Percentiles rank a stretch among this genome's conserved stretches.
Evolutionary conservation across 306 rosid species (phyloP).

Genomic region (Inga leiocalycina): DNA sequence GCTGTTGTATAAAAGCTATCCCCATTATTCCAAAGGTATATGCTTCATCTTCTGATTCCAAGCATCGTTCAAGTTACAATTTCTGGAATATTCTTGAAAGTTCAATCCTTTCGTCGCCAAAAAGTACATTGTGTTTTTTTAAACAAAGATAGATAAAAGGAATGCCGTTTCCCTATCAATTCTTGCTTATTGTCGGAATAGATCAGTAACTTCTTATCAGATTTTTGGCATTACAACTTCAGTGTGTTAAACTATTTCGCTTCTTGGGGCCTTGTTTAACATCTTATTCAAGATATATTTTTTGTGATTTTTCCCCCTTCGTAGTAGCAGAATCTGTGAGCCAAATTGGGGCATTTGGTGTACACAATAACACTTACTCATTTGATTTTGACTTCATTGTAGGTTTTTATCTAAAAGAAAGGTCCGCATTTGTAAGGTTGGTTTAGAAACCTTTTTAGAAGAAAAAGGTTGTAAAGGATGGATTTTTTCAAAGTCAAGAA

Average conservation of each 20-base stretch:
- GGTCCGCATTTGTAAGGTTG: background rate
- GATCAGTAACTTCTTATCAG: slow-evolving; percentile 30
- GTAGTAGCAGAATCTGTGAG: background rate
- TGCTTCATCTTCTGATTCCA: background rate
- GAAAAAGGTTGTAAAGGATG: slow-evolving; percentile 42
- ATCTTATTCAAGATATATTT: background rate
- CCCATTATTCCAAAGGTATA: slow-evolving; percentile 22
- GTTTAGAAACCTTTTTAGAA: slow-evolving; percentile 6
- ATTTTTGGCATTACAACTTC: slow-evolving; percentile 15
- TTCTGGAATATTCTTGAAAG: background rate
- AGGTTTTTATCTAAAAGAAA: slow-evolving; percentile 37
- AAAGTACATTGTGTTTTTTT: background rate
- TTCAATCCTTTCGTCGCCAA: slow-evolving; percentile 17
- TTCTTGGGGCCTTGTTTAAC: background rate
- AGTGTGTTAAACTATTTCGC: no score
- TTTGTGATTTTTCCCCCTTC: no score
- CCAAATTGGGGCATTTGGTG: slow-evolving; percentile 9
- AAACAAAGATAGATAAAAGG: background rate
- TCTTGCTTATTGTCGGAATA: background rate
- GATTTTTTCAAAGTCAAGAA: slow-evolving; percentile 74
- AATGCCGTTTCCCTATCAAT: background rate
- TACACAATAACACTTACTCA: background rate
- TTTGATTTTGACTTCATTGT: slow-evolving; percentile 33
- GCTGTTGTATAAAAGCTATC: slow-evolving; percentile 34
- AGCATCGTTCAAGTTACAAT: slow-evolving; percentile 5